A percentile compares a stretch with the other conserved stretches of the same genome.
Evolutionary conservation across 768 basidiomycete genomes (phyloP).

Genomic region (Leccinum longicurvipes): DNA sequence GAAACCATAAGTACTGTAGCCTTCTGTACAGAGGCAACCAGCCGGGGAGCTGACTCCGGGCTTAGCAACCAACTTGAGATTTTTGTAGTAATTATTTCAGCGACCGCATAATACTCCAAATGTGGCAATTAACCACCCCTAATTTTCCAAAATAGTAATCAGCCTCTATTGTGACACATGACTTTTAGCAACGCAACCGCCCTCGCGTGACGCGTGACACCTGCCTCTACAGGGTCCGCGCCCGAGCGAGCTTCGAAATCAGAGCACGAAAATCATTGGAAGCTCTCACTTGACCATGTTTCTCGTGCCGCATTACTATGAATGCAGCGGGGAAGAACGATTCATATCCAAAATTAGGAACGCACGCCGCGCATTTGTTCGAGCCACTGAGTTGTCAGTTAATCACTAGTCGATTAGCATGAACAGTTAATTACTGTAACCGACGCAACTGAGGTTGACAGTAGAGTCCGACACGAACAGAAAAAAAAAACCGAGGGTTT

Average conservation of each 20-base stretch:
- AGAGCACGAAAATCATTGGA: background rate
- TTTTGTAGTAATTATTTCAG: too few species aligned
- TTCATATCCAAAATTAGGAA: background rate
- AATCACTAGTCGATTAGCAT: too few species aligned
- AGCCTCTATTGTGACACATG: too few species aligned
- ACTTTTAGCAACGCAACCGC: too few species aligned
- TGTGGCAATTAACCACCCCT: too few species aligned
- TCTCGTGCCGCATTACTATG: background rate
- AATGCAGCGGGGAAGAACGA: background rate
- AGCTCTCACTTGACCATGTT: background rate
- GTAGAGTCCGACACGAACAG: background rate
- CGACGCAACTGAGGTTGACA: background rate
- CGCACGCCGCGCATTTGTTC: background rate
- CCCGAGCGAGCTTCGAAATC: background rate
- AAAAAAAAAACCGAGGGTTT: background rate
- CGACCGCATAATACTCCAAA: too few species aligned
- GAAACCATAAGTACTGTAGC: background rate
- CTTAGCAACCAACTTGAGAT: too few species aligned
- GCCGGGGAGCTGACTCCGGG: too few species aligned
- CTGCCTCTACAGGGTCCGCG: too few species aligned
- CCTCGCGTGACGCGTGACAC: too few species aligned
- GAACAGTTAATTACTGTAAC: background rate
- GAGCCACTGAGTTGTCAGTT: too few species aligned
- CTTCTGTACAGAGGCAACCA: background rate
- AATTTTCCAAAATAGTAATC: too few species aligned